Conservation (phyloP, 1,284 basidiomycete species). For the Cutaneotrichosporon arboriforme region DNA sequence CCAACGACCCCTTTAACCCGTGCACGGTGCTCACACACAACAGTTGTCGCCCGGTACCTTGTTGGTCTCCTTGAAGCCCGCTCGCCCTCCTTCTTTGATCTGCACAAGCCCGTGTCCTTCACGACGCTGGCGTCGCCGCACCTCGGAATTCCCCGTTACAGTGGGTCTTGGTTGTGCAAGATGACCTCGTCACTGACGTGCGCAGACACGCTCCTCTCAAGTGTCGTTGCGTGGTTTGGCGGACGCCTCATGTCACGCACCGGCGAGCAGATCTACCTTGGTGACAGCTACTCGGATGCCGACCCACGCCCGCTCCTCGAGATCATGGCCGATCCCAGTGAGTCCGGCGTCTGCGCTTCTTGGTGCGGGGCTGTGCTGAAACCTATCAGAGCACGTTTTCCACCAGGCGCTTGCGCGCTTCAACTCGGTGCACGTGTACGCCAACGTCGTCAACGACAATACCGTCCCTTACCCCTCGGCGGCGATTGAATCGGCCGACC, state of each 20-base stretch:
- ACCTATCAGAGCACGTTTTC: conserved; percentile 61
- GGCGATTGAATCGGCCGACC: conserved; percentile 64
- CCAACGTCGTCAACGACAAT: conserved; percentile 70
- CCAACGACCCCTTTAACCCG: neutral
- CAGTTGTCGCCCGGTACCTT: conserved; percentile 45
- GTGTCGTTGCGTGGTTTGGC: conserved; percentile 58
- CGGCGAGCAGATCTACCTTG: conserved; percentile 71
- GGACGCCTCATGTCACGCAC: conserved; percentile 73
- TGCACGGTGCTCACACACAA: neutral
- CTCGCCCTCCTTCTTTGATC: conserved; percentile 39
- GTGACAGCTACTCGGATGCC: conserved; percentile 64
- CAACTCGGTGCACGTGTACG: conserved; percentile 68
- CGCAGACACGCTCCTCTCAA: conserved; percentile 55
- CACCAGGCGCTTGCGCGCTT: conserved; percentile 68
- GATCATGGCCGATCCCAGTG: conserved; percentile 79
- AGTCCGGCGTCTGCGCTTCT: conserved; percentile 23
- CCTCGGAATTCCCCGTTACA: conserved; percentile 38
- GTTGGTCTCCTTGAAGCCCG: conserved; percentile 41
- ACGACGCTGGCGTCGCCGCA: conserved; percentile 44
- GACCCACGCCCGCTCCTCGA: conserved; percentile 66
- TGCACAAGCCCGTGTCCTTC: conserved; percentile 34
- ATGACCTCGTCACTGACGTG: neutral
- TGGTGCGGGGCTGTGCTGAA: neutral
- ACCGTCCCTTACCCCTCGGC: conserved; percentile 79
- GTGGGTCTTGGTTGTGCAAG: conserved; percentile 18